phyloP scores from a whole-genome alignment of 257 asterid species.

The Przewalskia tangutica region DNA sequence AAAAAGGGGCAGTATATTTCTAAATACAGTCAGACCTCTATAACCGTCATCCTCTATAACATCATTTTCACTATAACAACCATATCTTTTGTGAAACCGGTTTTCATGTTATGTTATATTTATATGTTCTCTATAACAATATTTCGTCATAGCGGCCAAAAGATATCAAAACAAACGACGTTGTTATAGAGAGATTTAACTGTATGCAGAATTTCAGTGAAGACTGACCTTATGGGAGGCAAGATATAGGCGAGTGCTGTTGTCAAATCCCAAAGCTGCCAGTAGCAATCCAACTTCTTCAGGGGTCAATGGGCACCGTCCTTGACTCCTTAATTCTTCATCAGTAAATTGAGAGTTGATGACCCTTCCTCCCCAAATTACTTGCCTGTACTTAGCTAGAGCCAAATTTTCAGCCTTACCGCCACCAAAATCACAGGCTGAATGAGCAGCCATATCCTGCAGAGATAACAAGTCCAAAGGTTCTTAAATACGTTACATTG shows the following conservation, averaged over 20 bases:
- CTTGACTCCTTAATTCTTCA: conserved; percentile 94
- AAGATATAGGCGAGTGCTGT: conserved; percentile 75
- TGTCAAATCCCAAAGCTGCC: conserved; percentile 95
- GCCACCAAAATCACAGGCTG: conserved; percentile 99
- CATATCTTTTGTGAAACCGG: too few species aligned
- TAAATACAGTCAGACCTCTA: too few species aligned
- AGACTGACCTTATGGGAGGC: conserved; percentile 84
- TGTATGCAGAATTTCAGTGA: background rate
- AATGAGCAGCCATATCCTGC: conserved; percentile 99
- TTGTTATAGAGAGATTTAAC: too few species aligned
- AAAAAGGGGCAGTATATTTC: too few species aligned
- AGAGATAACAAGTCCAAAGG: background rate
- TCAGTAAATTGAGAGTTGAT: conserved; percentile 91
- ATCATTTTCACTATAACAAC: too few species aligned
- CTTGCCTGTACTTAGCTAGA: conserved; percentile 89
- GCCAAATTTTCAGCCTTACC: conserved; percentile 96
- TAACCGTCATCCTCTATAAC: too few species aligned
- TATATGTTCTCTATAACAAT: too few species aligned
- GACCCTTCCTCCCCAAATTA: conserved; percentile 96
- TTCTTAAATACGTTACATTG: background rate
- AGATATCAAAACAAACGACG: too few species aligned
- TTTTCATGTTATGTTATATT: too few species aligned
- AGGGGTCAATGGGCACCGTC: conserved; percentile 95
- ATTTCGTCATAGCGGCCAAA: too few species aligned
- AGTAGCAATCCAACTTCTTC: conserved; percentile 94